Percentiles rank a stretch among this genome's conserved stretches.
Conservation (phyloP, 2,329 filamentous ascomycete genomes). For the Botrytis elliptica region DNA sequence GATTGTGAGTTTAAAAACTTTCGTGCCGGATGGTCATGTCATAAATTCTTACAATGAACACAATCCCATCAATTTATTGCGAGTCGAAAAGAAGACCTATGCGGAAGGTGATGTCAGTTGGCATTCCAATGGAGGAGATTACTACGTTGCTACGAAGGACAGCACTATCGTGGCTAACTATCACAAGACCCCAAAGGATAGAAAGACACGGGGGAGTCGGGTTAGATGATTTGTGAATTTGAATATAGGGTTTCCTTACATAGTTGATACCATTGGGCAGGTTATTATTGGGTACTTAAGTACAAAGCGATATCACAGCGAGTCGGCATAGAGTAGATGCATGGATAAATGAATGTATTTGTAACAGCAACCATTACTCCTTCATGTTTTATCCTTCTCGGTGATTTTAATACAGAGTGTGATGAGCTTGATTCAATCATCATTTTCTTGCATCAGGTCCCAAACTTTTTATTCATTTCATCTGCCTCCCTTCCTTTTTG, state of each 20-base stretch:
- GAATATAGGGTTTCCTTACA: slow-evolving; percentile 12
- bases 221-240: slow-evolving; percentile 6
- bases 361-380: background rate
- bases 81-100: slow-evolving; percentile 69
- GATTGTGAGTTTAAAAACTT: slow-evolving; percentile 89
- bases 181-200: slow-evolving; percentile 5
- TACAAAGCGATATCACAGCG: slow-evolving; percentile 8
- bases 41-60: slow-evolving; percentile 70
- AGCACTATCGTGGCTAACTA: slow-evolving; percentile 24
- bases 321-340: slow-evolving; percentile 4
- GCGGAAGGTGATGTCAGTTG: slow-evolving; percentile 77
- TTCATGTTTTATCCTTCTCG: background rate
- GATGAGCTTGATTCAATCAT: background rate
- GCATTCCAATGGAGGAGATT: slow-evolving; percentile 80
- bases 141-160: slow-evolving; percentile 78
- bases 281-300: slow-evolving; percentile 8
- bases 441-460: background rate
- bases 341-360: slow-evolving; percentile 14
- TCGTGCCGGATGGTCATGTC: slow-evolving; percentile 77
- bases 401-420: background rate
- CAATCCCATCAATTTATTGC: slow-evolving; percentile 78
- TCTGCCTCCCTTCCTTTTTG: slow-evolving; percentile 83
- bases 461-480: slow-evolving; percentile 68
- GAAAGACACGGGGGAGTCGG: background rate
- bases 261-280: slow-evolving; percentile 19